phyloP scores from a whole-genome alignment of 2,329 filamentous ascomycete genomes.

The Keithomyces neogunnii region DNA sequence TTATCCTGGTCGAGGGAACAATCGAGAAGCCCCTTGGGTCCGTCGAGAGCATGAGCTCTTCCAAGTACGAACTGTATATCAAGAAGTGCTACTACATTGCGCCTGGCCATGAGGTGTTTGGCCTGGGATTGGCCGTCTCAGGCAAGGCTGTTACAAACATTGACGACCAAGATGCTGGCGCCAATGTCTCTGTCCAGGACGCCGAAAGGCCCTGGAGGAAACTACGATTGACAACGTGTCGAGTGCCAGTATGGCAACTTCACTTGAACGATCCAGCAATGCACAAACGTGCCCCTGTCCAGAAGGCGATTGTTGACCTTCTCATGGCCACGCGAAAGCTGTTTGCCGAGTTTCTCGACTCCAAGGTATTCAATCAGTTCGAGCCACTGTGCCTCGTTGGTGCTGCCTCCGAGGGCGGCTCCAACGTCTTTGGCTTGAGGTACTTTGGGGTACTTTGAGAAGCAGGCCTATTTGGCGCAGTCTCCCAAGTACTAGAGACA shows the following conservation, averaged over 20 bases:
- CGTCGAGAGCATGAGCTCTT: constrained; percentile 81
- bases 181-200: constrained; percentile 18
- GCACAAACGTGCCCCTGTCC: constrained; percentile 84
- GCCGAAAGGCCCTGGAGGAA: constrained; percentile 1
- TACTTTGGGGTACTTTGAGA: constrained; percentile 73
- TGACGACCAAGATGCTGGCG: constrained; percentile 42
- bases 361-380: constrained; percentile 70
- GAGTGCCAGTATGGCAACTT: constrained; percentile 69
- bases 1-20: constrained; percentile 69
- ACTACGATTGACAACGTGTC: constrained; percentile 34
- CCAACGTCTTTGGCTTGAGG: constrained; percentile 67
- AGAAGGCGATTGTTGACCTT: constrained; percentile 64
- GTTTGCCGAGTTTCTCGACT: constrained; percentile 68
- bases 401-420: constrained; percentile 85
- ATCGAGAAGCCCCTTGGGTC: constrained; percentile 78
- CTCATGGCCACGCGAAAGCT: constrained; percentile 54
- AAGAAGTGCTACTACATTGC: constrained; percentile 75
- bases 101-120: constrained; percentile 47
- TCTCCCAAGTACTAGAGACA: constrained; percentile 85
- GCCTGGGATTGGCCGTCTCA: constrained; percentile 46
- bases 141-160: constrained; percentile 49
- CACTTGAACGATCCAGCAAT: constrained; percentile 87
- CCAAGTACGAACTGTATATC: constrained; percentile 78
- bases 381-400: constrained; percentile 86
- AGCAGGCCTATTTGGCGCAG: constrained; percentile 71